Evolutionary conservation across 2,329 filamentous ascomycete genomes (phyloP), one percentile per base, ranked within the genome.

Genomic region (Aspergillus ustus): DNA sequence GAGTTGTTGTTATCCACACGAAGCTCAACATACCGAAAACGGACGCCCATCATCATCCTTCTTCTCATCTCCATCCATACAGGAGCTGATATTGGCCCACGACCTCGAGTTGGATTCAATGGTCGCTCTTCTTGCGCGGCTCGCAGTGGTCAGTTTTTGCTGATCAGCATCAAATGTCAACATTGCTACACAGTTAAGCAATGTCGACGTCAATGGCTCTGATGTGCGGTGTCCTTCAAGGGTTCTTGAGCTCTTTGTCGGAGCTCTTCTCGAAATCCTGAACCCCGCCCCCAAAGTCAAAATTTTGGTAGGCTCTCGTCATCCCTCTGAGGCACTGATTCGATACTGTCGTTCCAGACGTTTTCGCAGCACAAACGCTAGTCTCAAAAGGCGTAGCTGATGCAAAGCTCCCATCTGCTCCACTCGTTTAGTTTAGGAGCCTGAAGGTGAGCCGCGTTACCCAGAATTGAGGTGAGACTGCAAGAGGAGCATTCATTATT

Each of bases 31-130:
- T 19, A 11, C 44, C 54, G 54, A 50, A 57, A 34, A 45, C 54
- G 54, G 54, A 57, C 46, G 46, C 46, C 22, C 25, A 25, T 25
- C 19, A 20, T 49, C 46, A 49, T 49, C 46, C 29, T 25, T 11
- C 46, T 25, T 29, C 13, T 49, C 20, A 49, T 8, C 22, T 50
- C 48, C 45, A 50, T 51, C 54, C 54, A 57, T 15, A 53, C 54
- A 48, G 54, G 31, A 34, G 29, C 25, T 51, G 54, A 51, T 50
- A 17, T 44, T 37, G 46, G 28, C 54, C 54, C 54, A 57, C 54
- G 54, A 40, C 34, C 34, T 17, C 11, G 31, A 54, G 40, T 45
- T 54, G 37, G 37, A 28, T 43, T 40, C 20, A 43, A 49, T 50
- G 15, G 29, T 22, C 51, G 17, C 51, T 40, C 34, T 25, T 34